A percentile compares a stretch with the other conserved stretches of the same genome.
These are phyloP conservation scores for Firmiana major DNA, from an alignment of 345 rosid genomes.

Conservation along the genomic window DNA sequence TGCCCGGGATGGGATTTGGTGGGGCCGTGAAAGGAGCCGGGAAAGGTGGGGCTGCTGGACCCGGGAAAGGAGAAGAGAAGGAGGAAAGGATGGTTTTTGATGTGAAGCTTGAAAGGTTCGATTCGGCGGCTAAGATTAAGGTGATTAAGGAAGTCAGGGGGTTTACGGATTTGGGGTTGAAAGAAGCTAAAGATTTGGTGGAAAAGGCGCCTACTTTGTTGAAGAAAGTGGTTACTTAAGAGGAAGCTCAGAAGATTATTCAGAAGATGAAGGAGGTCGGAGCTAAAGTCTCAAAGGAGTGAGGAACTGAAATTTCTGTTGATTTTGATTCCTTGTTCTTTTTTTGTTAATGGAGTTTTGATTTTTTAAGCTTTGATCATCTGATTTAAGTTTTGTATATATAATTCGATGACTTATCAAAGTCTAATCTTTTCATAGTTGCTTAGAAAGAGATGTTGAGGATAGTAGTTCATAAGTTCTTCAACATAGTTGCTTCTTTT, in stretches of 20 bases:
- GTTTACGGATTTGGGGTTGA: too few species aligned
- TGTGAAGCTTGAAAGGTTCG: slow-evolving; percentile 69
- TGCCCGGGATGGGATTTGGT: slow-evolving; percentile 74
- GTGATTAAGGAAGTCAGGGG: too few species aligned
- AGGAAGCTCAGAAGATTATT: slow-evolving; percentile 17
- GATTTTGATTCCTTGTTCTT: background rate
- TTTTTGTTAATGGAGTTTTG: background rate
- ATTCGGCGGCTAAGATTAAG: slow-evolving; percentile 29
- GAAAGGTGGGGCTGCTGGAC: slow-evolving; percentile 34
- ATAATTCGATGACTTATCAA: background rate
- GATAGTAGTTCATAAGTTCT: background rate
- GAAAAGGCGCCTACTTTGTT: too few species aligned
- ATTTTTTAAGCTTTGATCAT: background rate
- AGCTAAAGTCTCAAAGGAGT: slow-evolving; percentile 81
- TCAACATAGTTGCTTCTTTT: background rate
- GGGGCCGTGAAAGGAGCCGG: slow-evolving; percentile 37
- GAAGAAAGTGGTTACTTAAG: too few species aligned
- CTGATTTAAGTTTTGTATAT: background rate
- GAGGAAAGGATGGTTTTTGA: slow-evolving; percentile 69
- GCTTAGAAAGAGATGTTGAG: background rate
- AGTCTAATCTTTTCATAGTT: background rate
- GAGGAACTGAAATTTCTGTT: slow-evolving; percentile 28
- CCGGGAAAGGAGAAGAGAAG: slow-evolving; percentile 45
- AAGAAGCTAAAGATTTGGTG: too few species aligned
- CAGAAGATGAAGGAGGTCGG: slow-evolving; percentile 80